Conservation (phyloP, 306 rosid genomes). For the Dryas octopetala region DNA sequence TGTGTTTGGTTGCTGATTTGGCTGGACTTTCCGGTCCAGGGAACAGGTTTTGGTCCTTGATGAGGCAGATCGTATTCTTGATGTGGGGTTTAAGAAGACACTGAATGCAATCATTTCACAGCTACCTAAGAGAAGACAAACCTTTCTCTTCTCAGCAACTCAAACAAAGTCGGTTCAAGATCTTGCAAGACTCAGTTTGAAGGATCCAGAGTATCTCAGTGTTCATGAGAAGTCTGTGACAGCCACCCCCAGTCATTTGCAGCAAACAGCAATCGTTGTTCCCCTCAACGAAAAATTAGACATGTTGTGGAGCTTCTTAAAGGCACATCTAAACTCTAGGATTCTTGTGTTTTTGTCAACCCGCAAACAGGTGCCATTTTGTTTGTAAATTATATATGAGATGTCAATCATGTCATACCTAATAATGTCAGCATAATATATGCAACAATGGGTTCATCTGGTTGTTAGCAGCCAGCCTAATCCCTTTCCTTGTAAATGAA, state of each 20-base stretch:
- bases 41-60: conserved; percentile 87
- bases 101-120: conserved; percentile 85
- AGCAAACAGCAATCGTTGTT: conserved; percentile 73
- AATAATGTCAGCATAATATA: not conserved
- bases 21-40: conserved; percentile 40
- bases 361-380: conserved; percentile 66
- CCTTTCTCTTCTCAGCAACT: conserved; percentile 91
- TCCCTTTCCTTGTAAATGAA: not conserved
- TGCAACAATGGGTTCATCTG: conserved; percentile 1
- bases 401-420: not conserved
- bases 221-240: conserved; percentile 82
- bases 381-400: not conserved
- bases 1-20: conserved; percentile 33
- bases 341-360: conserved; percentile 82
- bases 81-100: conserved; percentile 65
- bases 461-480: not conserved
- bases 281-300: conserved; percentile 79
- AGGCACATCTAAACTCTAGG: conserved; percentile 76
- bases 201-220: conserved; percentile 93
- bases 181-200: conserved; percentile 93
- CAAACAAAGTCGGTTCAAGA: conserved; percentile 83
- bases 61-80: conserved; percentile 95
- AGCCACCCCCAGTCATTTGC: conserved; percentile 78
- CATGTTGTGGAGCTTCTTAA: conserved; percentile 92
- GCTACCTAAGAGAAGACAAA: conserved; percentile 83